Conservation (phyloP, 345 rosid species). For the Abelmoschus esculentus region DNA sequence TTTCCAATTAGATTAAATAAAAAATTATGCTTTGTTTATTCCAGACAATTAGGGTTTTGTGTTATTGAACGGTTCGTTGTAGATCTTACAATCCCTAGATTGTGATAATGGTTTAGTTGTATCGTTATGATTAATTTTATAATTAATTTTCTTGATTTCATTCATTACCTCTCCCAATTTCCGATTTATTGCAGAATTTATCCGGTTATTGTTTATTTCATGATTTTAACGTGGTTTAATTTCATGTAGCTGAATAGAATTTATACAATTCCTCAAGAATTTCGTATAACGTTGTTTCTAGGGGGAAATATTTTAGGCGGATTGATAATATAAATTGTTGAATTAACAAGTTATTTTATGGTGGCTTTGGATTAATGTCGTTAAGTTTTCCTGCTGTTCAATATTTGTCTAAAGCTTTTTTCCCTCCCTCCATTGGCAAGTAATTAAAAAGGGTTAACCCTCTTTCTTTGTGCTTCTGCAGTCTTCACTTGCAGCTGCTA, state of each 20-base stretch:
- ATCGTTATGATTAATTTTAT: too few species aligned
- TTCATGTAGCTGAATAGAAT: background rate
- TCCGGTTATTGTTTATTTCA: background rate
- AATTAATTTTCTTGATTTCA: background rate
- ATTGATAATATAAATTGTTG: background rate
- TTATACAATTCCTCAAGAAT: background rate
- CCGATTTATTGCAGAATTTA: background rate
- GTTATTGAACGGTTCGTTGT: background rate
- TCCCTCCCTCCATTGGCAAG: background rate
- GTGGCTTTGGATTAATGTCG: background rate
- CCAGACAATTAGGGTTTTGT: background rate
- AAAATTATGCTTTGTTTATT: too few species aligned
- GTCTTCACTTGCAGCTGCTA: slow-evolving; percentile 95
- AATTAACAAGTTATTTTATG: background rate
- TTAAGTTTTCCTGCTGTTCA: background rate
- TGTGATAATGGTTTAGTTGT: background rate
- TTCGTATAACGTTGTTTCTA: background rate
- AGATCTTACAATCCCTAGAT: background rate
- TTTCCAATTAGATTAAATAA: background rate
- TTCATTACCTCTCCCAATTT: background rate
- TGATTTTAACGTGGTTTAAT: background rate
- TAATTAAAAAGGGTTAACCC: slow-evolving; percentile 5
- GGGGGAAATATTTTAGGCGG: background rate
- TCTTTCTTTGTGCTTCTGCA: slow-evolving; percentile 25
- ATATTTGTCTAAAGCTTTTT: background rate